phyloP scores from a whole-genome alignment of 2,329 filamentous ascomycete genomes.

The Fusarium praegraminearum region DNA sequence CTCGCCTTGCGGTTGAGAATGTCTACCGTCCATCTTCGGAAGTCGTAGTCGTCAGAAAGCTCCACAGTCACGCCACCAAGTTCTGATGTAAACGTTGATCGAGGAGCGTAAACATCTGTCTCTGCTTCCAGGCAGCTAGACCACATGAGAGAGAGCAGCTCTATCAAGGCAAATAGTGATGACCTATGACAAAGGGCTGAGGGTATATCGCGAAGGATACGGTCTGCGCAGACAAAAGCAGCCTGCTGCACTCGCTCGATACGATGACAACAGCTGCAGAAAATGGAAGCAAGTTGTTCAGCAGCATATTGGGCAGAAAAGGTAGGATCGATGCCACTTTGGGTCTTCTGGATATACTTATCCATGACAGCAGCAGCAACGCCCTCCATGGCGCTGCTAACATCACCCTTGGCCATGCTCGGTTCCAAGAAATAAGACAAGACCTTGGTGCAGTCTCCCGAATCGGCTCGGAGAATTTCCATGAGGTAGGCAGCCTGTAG shows the following conservation, averaged over 20 bases:
- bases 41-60: slow-evolving; percentile 91
- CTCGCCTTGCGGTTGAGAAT: slow-evolving; percentile 81
- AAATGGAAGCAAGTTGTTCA: slow-evolving; percentile 84
- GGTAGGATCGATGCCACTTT: slow-evolving; percentile 75
- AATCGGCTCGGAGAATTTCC: slow-evolving; percentile 85
- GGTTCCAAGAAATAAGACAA: slow-evolving; percentile 96
- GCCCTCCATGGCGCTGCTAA: slow-evolving; percentile 73
- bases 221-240: slow-evolving; percentile 84
- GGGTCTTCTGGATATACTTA: slow-evolving; percentile 81
- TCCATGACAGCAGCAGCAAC: slow-evolving; percentile 77
- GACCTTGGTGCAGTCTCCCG: slow-evolving; percentile 90
- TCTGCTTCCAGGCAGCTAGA: slow-evolving; percentile 92
- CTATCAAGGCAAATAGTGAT: slow-evolving; percentile 91
- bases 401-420: slow-evolving; percentile 75
- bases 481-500: slow-evolving; percentile 90
- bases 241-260: slow-evolving; percentile 92
- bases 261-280: slow-evolving; percentile 91
- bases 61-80: slow-evolving; percentile 85
- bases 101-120: slow-evolving; percentile 91
- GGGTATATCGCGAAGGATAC: slow-evolving; percentile 85
- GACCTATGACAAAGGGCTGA: slow-evolving; percentile 90
- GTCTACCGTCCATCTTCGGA: slow-evolving; percentile 83
- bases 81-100: slow-evolving; percentile 81
- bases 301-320: slow-evolving; percentile 96
- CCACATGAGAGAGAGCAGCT: slow-evolving; percentile 95